Conservation (phyloP, 441 rosid species). For the Jatropha podagrica region DNA sequence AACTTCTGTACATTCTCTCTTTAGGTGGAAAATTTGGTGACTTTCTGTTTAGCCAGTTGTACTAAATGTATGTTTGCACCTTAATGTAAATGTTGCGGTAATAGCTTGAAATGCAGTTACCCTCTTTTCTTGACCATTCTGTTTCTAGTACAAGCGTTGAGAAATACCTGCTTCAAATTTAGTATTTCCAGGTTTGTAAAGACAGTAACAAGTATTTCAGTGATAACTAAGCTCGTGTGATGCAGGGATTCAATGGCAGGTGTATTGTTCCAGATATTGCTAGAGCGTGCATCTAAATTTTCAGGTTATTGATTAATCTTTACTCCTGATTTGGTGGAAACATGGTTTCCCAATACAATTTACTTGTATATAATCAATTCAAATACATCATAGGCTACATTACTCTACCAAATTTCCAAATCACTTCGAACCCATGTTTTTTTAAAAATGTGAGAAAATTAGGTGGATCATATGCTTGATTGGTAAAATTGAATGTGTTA, state of each 20-base stretch:
- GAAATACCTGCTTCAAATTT: not conserved
- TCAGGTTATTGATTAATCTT: no score
- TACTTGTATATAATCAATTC: no score
- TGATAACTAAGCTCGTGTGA: not conserved
- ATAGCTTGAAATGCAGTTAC: not conserved
- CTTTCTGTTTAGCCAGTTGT: not conserved
- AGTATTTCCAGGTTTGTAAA: no score
- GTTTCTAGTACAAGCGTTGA: not conserved
- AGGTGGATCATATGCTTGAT: no score
- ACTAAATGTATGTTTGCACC: not conserved
- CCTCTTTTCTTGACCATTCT: not conserved
- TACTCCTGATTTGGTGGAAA: no score
- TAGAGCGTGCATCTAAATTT: not conserved
- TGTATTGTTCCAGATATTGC: not conserved
- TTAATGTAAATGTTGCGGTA: conserved; percentile 1
- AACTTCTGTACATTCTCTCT: conserved; percentile 1
- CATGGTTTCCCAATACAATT: no score
- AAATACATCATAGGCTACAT: no score
- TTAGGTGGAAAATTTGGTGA: not conserved
- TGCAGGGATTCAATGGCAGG: not conserved
- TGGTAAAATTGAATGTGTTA: no score
- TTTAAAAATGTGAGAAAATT: no score
- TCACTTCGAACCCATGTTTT: no score
- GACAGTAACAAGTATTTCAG: no score
- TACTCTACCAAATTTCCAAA: no score